A percentile compares a stretch with the other conserved stretches of the same genome.
Conservation (phyloP, 306 rosid species). For the Cercis canadensis region DNA sequence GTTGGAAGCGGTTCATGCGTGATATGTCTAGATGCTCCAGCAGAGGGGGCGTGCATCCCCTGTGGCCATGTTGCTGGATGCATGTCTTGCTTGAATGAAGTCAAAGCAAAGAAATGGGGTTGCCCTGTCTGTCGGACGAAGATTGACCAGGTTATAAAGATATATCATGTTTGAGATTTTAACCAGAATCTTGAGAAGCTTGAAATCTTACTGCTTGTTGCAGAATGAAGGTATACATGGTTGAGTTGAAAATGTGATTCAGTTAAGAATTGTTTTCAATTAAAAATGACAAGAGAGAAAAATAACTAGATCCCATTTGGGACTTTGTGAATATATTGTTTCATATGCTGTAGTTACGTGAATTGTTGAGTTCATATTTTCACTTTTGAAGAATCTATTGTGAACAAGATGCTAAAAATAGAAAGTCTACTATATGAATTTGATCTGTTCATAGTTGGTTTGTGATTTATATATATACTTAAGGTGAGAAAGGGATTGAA, state of each 20-base stretch:
- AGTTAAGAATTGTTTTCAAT: constrained; percentile 9
- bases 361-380: constrained; percentile 18
- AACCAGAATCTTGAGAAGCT: constrained; percentile 32
- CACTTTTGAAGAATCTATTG: constrained; percentile 30
- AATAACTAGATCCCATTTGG: constrained; percentile 21
- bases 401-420: too few species aligned
- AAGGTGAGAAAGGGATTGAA: constrained; percentile 4
- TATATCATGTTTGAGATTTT: constrained; percentile 72
- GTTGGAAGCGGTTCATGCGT: constrained; percentile 64
- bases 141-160: constrained; percentile 78
- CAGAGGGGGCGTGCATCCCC: constrained; percentile 98
- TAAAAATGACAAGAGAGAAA: constrained; percentile 16
- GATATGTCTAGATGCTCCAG: constrained; percentile 94
- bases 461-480: not conserved
- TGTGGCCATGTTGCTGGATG: constrained; percentile 99
- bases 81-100: constrained; percentile 92
- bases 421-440: too few species aligned
- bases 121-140: constrained; percentile 96
- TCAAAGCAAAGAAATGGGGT: constrained; percentile 90
- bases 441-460: too few species aligned
- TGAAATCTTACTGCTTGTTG: constrained; percentile 25
- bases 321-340: constrained; percentile 49
- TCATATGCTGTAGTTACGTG: constrained; percentile 23
- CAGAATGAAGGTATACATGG: not conserved
- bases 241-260: constrained; percentile 5